These are phyloP conservation scores for Blastobotrys serpentis DNA, from an alignment of 1,139 yeast species.

Conservation along the genomic window DNA sequence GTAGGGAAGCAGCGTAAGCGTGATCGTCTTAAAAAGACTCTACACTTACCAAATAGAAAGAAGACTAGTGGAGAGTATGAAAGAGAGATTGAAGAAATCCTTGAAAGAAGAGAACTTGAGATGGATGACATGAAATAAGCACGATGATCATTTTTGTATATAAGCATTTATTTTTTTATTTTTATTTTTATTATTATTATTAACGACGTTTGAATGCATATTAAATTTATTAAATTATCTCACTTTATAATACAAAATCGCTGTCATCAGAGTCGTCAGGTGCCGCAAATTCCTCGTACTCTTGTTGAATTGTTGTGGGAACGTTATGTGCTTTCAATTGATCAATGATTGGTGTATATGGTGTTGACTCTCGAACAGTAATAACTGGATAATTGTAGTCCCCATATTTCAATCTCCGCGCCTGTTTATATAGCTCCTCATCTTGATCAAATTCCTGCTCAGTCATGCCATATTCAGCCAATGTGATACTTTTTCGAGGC, in stretches of 20 bases:
- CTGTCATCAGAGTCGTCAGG: constrained; percentile 17
- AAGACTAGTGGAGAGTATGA: constrained; percentile 40
- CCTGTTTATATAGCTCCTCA: constrained; percentile 45
- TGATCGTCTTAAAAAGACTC: constrained; percentile 30
- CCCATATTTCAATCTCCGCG: constrained; percentile 49
- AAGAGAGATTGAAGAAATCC: constrained; percentile 40
- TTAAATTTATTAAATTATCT: too few species aligned
- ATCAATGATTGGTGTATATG: constrained; percentile 26
- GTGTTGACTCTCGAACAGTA: constrained; percentile 45
- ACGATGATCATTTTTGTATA: neutral
- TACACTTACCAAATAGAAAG: constrained; percentile 29
- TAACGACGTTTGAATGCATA: neutral
- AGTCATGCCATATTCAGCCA: constrained; percentile 2
- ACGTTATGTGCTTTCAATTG: constrained; percentile 24
- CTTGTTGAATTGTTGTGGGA: constrained; percentile 20
- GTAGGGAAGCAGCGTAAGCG: constrained; percentile 39
- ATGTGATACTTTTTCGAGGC: neutral
- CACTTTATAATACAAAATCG: constrained; percentile 14
- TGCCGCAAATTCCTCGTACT: constrained; percentile 18
- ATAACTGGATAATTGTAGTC: constrained; percentile 60
- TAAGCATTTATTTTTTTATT: neutral
- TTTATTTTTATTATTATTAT: neutral
- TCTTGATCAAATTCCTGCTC: constrained; percentile 43
- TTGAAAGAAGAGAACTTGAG: constrained; percentile 38
- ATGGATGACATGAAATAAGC: constrained; percentile 21